These are phyloP conservation scores for Artemisia argyi DNA, from an alignment of 129 eudicot genomes.

Conservation along the genomic window DNA sequence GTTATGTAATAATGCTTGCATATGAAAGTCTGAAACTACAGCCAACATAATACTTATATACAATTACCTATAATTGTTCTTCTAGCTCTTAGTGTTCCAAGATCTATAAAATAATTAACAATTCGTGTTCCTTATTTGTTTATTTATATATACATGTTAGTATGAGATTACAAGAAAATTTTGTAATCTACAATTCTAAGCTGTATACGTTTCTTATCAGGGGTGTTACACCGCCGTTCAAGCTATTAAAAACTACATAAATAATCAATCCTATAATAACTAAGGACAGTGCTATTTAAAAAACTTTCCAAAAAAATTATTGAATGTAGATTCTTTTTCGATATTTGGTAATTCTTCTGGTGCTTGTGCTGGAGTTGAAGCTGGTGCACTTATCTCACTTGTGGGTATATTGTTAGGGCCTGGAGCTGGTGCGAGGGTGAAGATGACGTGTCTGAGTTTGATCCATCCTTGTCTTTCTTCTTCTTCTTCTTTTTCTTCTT, in stretches of 20 bases:
- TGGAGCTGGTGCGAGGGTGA: conserved; percentile 7
- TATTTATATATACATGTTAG: conserved; percentile 19
- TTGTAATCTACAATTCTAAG: conserved; percentile 16
- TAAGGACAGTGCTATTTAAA: conserved; percentile 14
- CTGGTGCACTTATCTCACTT: conserved; percentile 38
- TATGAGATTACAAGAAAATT: conserved; percentile 10
- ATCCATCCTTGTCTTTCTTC: conserved; percentile 3
- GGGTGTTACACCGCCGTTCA: conserved; percentile 22
- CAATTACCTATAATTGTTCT: too few species aligned
- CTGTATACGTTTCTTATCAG: conserved; percentile 15
- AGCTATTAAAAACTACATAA: conserved; percentile 24
- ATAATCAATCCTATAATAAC: conserved; percentile 24
- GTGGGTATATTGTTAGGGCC: conserved; percentile 18
- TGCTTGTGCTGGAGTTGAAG: conserved; percentile 5
- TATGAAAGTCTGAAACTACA: too few species aligned
- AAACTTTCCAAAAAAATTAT: conserved; percentile 11
- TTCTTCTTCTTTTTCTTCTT: conserved; percentile 7
- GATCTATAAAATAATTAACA: not conserved
- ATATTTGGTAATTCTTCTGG: conserved; percentile 27
- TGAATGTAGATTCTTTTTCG: conserved; percentile 14
- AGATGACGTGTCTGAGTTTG: not conserved
- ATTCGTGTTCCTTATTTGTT: not conserved
- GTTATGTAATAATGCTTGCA: too few species aligned
- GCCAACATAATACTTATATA: too few species aligned
- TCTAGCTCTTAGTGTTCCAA: too few species aligned